Evolutionary conservation across 2,329 filamentous ascomycete species (phyloP).

Genomic region (Camillea tinctor): DNA sequence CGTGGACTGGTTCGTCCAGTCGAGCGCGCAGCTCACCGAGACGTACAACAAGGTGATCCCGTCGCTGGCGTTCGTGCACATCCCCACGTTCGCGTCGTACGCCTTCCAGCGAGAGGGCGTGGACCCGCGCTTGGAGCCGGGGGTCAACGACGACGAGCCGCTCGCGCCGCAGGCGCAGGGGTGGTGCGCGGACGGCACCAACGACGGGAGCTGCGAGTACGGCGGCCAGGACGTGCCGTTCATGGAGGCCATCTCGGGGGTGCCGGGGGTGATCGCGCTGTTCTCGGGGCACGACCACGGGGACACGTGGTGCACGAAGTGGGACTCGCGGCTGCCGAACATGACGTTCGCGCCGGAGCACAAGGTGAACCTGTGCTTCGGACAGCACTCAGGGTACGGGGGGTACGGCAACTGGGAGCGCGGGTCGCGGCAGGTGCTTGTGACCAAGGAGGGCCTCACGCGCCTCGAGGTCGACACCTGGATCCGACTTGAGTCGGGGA

Average conservation of each 20-base stretch:
- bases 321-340: conserved; percentile 34
- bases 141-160: conserved; percentile 45
- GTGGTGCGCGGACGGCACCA: conserved; percentile 41
- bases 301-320: conserved; percentile 56
- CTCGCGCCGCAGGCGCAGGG: conserved; percentile 43
- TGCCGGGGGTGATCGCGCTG: conserved; percentile 53
- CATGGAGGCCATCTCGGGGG: conserved; percentile 58
- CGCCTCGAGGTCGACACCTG: conserved; percentile 53
- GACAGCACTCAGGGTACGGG: conserved; percentile 67
- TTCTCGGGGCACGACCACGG: conserved; percentile 69
- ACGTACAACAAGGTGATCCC: conserved; percentile 38
- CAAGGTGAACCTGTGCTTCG: conserved; percentile 51
- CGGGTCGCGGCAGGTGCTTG: conserved; percentile 55
- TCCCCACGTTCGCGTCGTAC: conserved; percentile 44
- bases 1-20: conserved; percentile 44
- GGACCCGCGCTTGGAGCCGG: conserved; percentile 39
- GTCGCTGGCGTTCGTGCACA: conserved; percentile 49
- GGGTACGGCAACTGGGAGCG: conserved; percentile 66
- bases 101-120: conserved; percentile 40
- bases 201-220: conserved; percentile 39
- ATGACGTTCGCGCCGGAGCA: conserved; percentile 36
- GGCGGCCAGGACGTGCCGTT: conserved; percentile 58
- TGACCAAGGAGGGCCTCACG: conserved; percentile 43
- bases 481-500: conserved; percentile 58
- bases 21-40: conserved; percentile 30